These are phyloP conservation scores for Talaromyces albobiverticillius DNA, from an alignment of 2,329 filamentous ascomycete genomes.

Conservation along the genomic window DNA sequence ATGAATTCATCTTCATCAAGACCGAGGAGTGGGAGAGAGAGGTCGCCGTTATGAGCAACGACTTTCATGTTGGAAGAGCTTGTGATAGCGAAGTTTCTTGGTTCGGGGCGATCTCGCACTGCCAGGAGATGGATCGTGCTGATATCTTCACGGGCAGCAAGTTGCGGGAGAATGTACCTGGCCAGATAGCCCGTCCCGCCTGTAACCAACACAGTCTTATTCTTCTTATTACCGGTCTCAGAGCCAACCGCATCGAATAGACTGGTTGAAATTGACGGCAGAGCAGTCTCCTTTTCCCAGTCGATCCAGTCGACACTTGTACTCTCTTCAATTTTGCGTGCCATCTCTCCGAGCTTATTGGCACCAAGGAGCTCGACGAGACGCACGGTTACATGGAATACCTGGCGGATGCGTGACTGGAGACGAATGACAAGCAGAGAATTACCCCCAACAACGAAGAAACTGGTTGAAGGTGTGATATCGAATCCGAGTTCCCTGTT, in stretches of 20 bases:
- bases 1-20: neutral
- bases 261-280: neutral
- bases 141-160: neutral
- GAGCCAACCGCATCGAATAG: neutral
- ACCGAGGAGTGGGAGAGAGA: constrained; percentile 8
- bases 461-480: neutral
- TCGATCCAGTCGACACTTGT: neutral
- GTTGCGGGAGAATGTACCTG: neutral
- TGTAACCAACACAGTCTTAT: neutral
- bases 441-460: constrained; percentile 10
- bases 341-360: constrained; percentile 1
- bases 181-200: neutral
- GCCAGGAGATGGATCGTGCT: neutral
- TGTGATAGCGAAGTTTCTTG: neutral
- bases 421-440: constrained; percentile 10
- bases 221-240: neutral
- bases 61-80: constrained; percentile 9
- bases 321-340: neutral
- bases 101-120: neutral
- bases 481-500: neutral
- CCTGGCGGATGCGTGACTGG: constrained; percentile 1
- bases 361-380: neutral
- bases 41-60: constrained; percentile 7
- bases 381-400: neutral
- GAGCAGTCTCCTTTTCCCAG: constrained; percentile 2